phyloP scores from a whole-genome alignment of 768 basidiomycete genomes.

The Inosperma sp. region DNA sequence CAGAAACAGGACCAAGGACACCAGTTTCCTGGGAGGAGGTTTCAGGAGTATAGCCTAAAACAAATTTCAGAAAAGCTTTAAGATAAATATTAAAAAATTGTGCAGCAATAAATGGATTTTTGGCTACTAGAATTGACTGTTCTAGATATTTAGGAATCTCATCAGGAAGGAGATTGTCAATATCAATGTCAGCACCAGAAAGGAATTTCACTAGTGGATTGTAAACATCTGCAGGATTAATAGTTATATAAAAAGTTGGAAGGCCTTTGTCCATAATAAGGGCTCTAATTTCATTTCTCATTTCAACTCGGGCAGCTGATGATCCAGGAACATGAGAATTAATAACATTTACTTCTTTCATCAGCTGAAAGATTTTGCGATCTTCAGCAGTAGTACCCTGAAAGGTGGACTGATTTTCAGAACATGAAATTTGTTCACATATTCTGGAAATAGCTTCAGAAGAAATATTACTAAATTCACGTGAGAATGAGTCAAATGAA shows the following conservation, averaged over 20 bases:
- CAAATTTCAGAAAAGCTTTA: conserved; percentile 27
- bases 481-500: conserved; percentile 24
- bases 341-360: conserved; percentile 11
- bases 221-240: conserved; percentile 41
- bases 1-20: conserved; percentile 16
- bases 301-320: conserved; percentile 14
- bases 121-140: conserved; percentile 32
- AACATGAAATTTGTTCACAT: conserved; percentile 15
- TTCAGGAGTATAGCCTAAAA: conserved; percentile 24
- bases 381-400: conserved; percentile 20
- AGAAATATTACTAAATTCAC: conserved; percentile 20
- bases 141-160: conserved; percentile 28
- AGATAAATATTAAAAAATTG: conserved; percentile 41
- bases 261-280: conserved; percentile 32
- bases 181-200: conserved; percentile 32
- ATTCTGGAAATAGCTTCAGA: conserved; percentile 19
- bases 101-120: conserved; percentile 37
- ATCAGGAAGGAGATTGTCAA: conserved; percentile 26
- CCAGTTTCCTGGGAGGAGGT: neutral
- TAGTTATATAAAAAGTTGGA: conserved; percentile 40
- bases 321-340: conserved; percentile 5
- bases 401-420: conserved; percentile 11
- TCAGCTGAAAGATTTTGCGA: conserved; percentile 13
- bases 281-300: conserved; percentile 37
- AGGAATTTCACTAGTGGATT: conserved; percentile 40